Evolutionary conservation across 345 rosid genomes (phyloP).

Genomic region (Moringa oleifera): DNA sequence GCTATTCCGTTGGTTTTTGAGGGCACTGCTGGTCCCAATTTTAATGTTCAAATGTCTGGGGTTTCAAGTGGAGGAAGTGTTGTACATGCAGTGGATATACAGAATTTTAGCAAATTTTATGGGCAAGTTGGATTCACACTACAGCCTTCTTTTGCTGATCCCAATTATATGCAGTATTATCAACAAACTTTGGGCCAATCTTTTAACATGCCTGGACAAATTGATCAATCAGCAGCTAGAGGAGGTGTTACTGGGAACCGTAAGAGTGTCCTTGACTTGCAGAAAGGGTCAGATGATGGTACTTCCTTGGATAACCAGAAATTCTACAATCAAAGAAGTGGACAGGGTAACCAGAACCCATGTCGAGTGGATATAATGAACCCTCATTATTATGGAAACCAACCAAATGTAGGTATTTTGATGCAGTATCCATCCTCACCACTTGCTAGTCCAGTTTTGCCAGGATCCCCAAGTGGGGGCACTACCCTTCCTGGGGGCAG

Average conservation of each 20-base stretch:
- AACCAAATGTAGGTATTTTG: constrained; percentile 37
- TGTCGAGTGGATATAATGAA: constrained; percentile 30
- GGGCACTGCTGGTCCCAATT: constrained; percentile 29
- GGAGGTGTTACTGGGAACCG: constrained; percentile 26
- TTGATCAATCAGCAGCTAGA: constrained; percentile 29
- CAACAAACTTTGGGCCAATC: constrained; percentile 41
- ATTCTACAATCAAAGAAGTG: constrained; percentile 26
- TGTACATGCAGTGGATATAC: constrained; percentile 39
- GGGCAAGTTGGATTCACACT: constrained; percentile 34
- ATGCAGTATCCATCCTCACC: constrained; percentile 43
- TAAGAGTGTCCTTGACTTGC: constrained; percentile 26
- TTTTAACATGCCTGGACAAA: constrained; percentile 29
- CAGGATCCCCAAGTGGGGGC: constrained; percentile 21
- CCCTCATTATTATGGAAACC: constrained; percentile 26
- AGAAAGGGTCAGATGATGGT: constrained; percentile 25
- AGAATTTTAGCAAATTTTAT: constrained; percentile 36
- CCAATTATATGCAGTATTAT: constrained; percentile 40
- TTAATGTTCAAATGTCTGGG: constrained; percentile 31
- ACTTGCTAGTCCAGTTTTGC: constrained; percentile 30
- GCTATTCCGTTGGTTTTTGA: constrained; percentile 34
- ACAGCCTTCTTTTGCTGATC: constrained; percentile 40
- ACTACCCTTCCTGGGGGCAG: constrained; percentile 23
- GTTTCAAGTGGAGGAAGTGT: constrained; percentile 32
- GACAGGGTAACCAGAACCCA: constrained; percentile 21
- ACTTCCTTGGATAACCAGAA: constrained; percentile 28